Evolutionary conservation across 257 asterid genomes (phyloP), one percentile per base, ranked within the genome.

Genomic region (Paulownia fortunei): DNA sequence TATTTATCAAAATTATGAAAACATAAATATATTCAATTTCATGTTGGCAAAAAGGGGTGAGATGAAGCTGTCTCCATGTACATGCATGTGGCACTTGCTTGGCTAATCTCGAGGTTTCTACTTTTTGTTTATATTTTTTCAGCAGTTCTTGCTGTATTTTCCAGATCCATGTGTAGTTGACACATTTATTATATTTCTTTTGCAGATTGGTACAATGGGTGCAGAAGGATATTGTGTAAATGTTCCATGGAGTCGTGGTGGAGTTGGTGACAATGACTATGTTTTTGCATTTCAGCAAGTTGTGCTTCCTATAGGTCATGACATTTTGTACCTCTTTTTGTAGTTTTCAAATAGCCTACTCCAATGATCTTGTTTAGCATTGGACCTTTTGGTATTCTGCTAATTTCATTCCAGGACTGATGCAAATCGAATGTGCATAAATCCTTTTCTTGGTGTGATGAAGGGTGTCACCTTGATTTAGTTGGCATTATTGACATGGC

Each of bases 201-300:
- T 85, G 59, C 90, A 96, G 99, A 92, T 93, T 83, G 99, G 99
- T 81, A 76, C 86, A 39, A 88, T 86, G 91, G 97, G 92, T 52
- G 99, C 98, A 4, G 95, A 93, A 88, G 99, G 99, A 79, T 93
- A 86, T 79, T 93, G 99, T 84, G 97, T 96, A 47, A 96, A 96
- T 87, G 78, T 93, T 82, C 99, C 98, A 63, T 93, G 99, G 99
- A 88, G 93, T 76, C 79, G 92, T 41, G 96, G 96, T 63, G 99
- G 99, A 83, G 97, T 96, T 85, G 97, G 98, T 21, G 98, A 96
- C 86, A 90, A 89, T 80, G 99, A 96, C 87, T 96, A 96, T 82
- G 62, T 93, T 67, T 92, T 89, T 85, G 98, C 98, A 77, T 96
- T 96, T 88, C 94, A 96, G 86, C 87, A 93, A 72, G 86, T 89